These are phyloP conservation scores for Rugonectria rugulosa DNA, from an alignment of 2,329 filamentous ascomycete genomes.

Conservation along the genomic window DNA sequence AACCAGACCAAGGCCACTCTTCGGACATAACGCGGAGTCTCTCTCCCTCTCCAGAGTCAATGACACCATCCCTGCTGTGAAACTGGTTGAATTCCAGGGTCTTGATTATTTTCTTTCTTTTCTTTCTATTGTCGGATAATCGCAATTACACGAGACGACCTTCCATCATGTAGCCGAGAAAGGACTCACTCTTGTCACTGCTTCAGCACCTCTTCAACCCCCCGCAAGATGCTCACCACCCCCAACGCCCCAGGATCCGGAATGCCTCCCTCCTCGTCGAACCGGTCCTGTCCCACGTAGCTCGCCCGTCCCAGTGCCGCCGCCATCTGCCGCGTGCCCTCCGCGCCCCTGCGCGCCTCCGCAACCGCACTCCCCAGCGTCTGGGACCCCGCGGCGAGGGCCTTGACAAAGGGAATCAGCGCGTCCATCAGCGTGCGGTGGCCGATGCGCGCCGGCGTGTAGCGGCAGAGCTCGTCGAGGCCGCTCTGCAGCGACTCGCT, in stretches of 20 bases:
- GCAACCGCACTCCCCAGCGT: conserved; percentile 52
- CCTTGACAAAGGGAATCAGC: conserved; percentile 72
- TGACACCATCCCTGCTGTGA: no score
- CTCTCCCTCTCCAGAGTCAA: no score
- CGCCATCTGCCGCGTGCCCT: conserved; percentile 76
- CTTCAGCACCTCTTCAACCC: conserved; percentile 18
- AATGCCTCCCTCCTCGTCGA: conserved; percentile 50
- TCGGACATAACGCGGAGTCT: conserved; percentile 6
- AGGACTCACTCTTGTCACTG: no score
- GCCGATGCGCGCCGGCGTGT: conserved; percentile 75
- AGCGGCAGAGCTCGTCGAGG: conserved; percentile 45
- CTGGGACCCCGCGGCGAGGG: conserved; percentile 57
- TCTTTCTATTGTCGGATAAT: no score
- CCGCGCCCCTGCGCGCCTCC: conserved; percentile 52
- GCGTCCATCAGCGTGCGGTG: conserved; percentile 79
- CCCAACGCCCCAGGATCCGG: conserved; percentile 72
- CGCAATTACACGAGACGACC: no score
- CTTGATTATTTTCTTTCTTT: no score
- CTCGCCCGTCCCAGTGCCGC: conserved; percentile 75
- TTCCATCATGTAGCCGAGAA: no score
- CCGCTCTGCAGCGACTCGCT: conserved; percentile 26
- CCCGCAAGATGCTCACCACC: conserved; percentile 35
- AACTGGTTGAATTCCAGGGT: no score
- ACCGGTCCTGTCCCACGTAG: conserved; percentile 77
- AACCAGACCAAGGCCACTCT: conserved; percentile 6